Evolutionary conservation across 1,139 yeast genomes (phyloP), one percentile per base, ranked within the genome.

Genomic region (Kluyveromyces sp.): DNA sequence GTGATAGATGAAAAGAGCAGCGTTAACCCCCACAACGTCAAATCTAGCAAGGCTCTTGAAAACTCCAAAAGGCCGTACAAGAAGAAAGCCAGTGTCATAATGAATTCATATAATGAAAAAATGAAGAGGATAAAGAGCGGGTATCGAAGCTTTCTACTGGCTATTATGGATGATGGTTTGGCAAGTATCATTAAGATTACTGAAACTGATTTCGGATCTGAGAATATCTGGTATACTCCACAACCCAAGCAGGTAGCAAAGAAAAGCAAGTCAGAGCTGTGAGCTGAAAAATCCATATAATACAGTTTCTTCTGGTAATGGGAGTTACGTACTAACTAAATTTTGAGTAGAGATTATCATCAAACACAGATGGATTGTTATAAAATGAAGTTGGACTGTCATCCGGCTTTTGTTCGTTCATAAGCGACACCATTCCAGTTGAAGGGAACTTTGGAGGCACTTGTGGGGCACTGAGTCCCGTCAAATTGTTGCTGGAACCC

Each of bases 151-250:
- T 69, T 81, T 3, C 63, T 83, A 1, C 48, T 85, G 17, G 94
- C 94, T 0, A 68, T 80, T 0, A 74, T 84, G 2, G 89, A 83
- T 56, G 72, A 77, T 50, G 95, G 95, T 0, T 69, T 83, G 3
- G 73, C 85, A 4, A 83, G 80, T 53, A 84, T 85, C 55, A 69
- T 80, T 17, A 74, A 71, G 35, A 57, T 85, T 3, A 65, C 77
- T 1, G 83, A 79, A 49, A 75, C 80, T 1, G 77, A 76, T 44
- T 84, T 85, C 56, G 70, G 72, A 0, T 58, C 69, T 20, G 69
- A 68, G 39, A 52, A 60, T 38, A 61, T 63, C 15, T 64, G 67
- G 67, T 57, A 53, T 55, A 49, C 50, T 18, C 50, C 50, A 4
- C 36, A 45, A 25, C 15, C 42, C 8, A 25, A 17, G 12, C 3